Percentiles rank a stretch among this genome's conserved stretches.
Conservation (phyloP, 2,329 filamentous ascomycete species). For the Ambrosiella xylebori region DNA sequence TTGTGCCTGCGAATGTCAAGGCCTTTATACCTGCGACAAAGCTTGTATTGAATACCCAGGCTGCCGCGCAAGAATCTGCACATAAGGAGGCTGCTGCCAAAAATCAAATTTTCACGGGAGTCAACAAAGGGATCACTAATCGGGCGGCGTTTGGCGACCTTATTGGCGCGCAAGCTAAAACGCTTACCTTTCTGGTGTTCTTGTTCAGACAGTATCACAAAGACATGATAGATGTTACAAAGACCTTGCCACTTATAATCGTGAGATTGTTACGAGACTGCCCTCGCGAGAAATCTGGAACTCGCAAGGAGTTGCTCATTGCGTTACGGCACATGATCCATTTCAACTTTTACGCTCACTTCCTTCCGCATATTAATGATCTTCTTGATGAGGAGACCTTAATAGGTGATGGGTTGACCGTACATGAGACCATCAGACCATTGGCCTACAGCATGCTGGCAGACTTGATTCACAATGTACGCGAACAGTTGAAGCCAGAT, state of each 20-base stretch:
- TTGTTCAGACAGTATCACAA: conserved; percentile 74
- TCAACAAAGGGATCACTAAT: conserved; percentile 87
- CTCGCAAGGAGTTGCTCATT: conserved; percentile 85
- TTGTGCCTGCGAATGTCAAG: conserved; percentile 71
- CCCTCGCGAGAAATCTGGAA: conserved; percentile 80
- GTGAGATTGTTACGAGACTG: conserved; percentile 86
- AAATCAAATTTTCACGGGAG: conserved; percentile 74
- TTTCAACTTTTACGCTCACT: conserved; percentile 94
- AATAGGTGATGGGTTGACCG: conserved; percentile 88
- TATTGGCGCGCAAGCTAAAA: conserved; percentile 95
- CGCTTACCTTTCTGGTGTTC: conserved; percentile 96
- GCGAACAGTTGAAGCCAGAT: conserved; percentile 70
- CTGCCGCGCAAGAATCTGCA: conserved; percentile 81
- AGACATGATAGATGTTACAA: conserved; percentile 75
- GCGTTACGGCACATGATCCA: conserved; percentile 98
- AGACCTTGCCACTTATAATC: conserved; percentile 70
- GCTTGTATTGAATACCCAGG: conserved; percentile 70
- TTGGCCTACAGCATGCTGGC: conserved; percentile 97
- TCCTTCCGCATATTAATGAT: conserved; percentile 85
- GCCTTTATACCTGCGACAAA: conserved; percentile 90
- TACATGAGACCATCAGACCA: conserved; percentile 90
- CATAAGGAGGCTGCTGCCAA: conserved; percentile 68
- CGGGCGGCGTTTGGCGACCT: conserved; percentile 90
- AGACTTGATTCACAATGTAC: conserved; percentile 91
- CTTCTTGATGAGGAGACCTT: conserved; percentile 84